phyloP scores from a whole-genome alignment of 768 basidiomycete species.

The Amylocystis lapponica region DNA sequence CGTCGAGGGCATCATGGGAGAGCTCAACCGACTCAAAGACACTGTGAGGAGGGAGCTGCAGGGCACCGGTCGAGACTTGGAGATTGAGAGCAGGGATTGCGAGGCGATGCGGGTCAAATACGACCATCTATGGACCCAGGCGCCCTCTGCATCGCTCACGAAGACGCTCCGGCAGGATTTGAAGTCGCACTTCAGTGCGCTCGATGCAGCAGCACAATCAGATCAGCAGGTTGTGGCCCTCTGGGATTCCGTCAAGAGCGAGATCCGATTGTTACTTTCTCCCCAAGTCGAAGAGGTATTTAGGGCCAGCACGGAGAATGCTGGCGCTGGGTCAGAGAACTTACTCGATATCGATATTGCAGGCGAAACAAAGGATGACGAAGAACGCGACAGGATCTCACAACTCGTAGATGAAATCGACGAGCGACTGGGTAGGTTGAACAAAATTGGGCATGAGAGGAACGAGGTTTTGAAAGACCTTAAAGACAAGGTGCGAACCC shows the following conservation, averaged over 20 bases:
- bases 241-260: conserved; percentile 65
- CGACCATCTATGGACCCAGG: conserved; percentile 81
- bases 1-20: conserved; percentile 56
- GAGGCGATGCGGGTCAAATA: conserved; percentile 86
- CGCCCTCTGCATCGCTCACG: conserved; percentile 70
- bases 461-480: conserved; percentile 86
- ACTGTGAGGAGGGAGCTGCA: conserved; percentile 59
- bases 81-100: conserved; percentile 80
- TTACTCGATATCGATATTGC: conserved; percentile 72
- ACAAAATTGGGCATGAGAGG: conserved; percentile 81
- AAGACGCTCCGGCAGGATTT: conserved; percentile 72
- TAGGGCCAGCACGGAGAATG: conserved; percentile 41
- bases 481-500: conserved; percentile 79
- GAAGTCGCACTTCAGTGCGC: conserved; percentile 62
- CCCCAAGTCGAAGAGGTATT: conserved; percentile 61
- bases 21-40: conserved; percentile 54
- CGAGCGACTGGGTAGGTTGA: conserved; percentile 68
- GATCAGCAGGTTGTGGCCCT: conserved; percentile 70
- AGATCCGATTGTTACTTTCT: conserved; percentile 58
- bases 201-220: conserved; percentile 73
- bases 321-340: conserved; percentile 32
- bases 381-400: conserved; percentile 62
- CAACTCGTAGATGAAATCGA: conserved; percentile 70
- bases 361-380: conserved; percentile 51
- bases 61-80: conserved; percentile 57